A percentile compares a stretch with the other conserved stretches of the same genome.
phyloP scores from a whole-genome alignment of 1,284 basidiomycete genomes.

The Pyrrhoderma noxium region DNA sequence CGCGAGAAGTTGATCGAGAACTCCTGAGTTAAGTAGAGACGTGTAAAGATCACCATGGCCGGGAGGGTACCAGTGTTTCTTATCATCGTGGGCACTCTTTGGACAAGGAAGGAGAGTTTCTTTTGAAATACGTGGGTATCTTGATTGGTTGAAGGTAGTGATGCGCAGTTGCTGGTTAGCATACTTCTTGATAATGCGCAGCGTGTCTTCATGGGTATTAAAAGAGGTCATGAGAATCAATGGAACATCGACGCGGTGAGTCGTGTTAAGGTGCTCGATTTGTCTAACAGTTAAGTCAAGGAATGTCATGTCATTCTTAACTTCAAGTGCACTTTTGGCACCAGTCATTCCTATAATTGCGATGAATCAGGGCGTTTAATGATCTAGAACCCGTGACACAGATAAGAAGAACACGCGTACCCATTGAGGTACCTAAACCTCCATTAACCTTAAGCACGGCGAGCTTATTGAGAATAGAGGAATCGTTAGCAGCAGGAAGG shows the following conservation, averaged over 20 bases:
- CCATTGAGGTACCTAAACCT: slow-evolving; percentile 97
- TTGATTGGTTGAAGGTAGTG: slow-evolving; percentile 96
- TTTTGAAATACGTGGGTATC: slow-evolving; percentile 96
- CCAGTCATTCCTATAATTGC: slow-evolving; percentile 83
- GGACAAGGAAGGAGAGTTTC: slow-evolving; percentile 91
- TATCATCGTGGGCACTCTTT: slow-evolving; percentile 81
- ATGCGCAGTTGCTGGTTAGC: slow-evolving; percentile 96
- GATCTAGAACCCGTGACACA: neutral
- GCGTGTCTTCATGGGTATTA: slow-evolving; percentile 97
- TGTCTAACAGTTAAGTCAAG: slow-evolving; percentile 95
- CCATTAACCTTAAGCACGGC: slow-evolving; percentile 99
- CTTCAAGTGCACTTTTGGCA: slow-evolving; percentile 86
- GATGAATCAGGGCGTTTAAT: too few species aligned
- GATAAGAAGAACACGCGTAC: slow-evolving; percentile 32
- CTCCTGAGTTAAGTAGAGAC: slow-evolving; percentile 88
- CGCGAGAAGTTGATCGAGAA: slow-evolving; percentile 89
- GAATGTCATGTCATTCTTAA: slow-evolving; percentile 99
- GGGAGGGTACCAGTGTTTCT: slow-evolving; percentile 97
- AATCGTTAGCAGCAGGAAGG: slow-evolving; percentile 56
- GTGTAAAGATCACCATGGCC: slow-evolving; percentile 98
- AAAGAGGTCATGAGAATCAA: slow-evolving; percentile 99
- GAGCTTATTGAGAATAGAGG: slow-evolving; percentile 81
- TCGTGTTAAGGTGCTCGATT: slow-evolving; percentile 85
- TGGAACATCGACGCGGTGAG: slow-evolving; percentile 75
- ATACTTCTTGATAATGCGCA: slow-evolving; percentile 99